Base-by-base conservation (phyloP, 2,329 filamentous ascomycete species). In the Fusarium floridanum region DNA sequence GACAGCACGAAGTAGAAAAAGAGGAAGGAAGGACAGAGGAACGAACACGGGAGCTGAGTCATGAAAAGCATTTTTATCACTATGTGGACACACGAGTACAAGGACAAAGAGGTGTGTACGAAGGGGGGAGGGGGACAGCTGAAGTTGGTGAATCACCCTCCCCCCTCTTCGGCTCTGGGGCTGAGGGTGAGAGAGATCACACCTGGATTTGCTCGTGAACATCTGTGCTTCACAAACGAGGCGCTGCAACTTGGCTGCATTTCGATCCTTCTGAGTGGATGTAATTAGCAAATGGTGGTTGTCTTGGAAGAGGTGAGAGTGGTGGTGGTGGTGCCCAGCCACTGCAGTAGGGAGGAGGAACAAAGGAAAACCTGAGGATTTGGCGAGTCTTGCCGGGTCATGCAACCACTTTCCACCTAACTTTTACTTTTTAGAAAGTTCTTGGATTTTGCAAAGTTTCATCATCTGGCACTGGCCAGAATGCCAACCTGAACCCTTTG, bases 81-180 rank as follows among this genome's bases (percentile, higher is more conserved):
- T 48, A 56, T 50, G 61, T 65, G 27, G 61, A 68, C 32, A 66
- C 36, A 66, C 48, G 39, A 43, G 41, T 29, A 55, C 61, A 70
- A 70, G 55, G 70, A 68, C 75, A 68, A 75, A 78, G 76, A 67
- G 61, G 67, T 29, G 65, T 65, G 72, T 67, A 64, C 67, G 64
- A 57, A 57, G 63, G 68, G 63, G n/a, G 56, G 65, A 68, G 63
- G 74, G n/a, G 56, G 65, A 73, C 69, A 72, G 66, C 67, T 67
- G 70, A 72, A 66, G 64, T 53, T 53, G 48, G 27, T 53, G 27
- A 53, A 53, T 34, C 32, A 34, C 27, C 48, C 27, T 29, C 27
- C 45, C 48, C 48, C 24, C 48, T 17, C 48, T 7, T 48, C 7
- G 50, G 41, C 53, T 71, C 55, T 32, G 74, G 74, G 76, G 76